A percentile compares a stretch with the other conserved stretches of the same genome.
phyloP scores from a whole-genome alignment of 108 stramenopile genomes.

The Skeletonema tropicum region DNA sequence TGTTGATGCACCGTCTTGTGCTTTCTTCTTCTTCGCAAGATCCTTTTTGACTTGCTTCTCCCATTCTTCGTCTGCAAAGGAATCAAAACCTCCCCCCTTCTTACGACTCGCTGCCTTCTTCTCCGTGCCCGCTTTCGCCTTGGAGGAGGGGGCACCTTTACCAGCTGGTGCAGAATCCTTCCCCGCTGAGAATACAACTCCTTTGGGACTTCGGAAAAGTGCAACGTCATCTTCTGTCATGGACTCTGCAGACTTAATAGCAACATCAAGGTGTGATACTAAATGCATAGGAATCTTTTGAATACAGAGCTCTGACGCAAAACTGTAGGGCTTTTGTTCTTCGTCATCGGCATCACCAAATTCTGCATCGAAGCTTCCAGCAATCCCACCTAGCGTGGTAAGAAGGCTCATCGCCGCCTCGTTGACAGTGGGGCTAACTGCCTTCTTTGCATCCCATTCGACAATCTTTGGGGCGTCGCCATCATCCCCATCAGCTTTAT shows the following conservation, averaged over 20 bases:
- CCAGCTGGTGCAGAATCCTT: conserved; percentile 9
- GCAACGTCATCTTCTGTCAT: conserved; percentile 49
- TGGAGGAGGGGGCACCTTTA: conserved; percentile 4
- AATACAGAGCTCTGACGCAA: conserved; percentile 56
- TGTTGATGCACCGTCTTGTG: conserved; percentile 5
- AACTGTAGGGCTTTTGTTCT: conserved; percentile 56
- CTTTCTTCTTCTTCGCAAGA: conserved; percentile 68
- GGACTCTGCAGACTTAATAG: conserved; percentile 25
- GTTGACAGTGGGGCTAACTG: conserved; percentile 56
- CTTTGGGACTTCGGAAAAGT: conserved; percentile 33
- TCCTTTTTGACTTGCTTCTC: conserved; percentile 87
- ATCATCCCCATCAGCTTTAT: conserved; percentile 9
- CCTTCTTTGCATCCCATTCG: conserved; percentile 2
- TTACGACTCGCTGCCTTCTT: conserved; percentile 54
- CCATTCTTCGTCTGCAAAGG: conserved; percentile 87
- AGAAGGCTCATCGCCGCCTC: conserved; percentile 63
- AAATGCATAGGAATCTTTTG: conserved; percentile 36
- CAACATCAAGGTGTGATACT: conserved; percentile 19
- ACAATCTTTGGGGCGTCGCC: not conserved
- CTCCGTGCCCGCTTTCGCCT: conserved; percentile 13
- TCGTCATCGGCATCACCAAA: conserved; percentile 63
- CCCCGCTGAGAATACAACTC: conserved; percentile 30
- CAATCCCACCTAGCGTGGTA: conserved; percentile 62
- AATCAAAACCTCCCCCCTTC: conserved; percentile 47
- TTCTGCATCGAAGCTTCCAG: conserved; percentile 54